Percentiles rank a stretch among this genome's conserved stretches.
Conservation (phyloP, 371 early-diverging fungal species). For the Blakeslea trispora region DNA sequence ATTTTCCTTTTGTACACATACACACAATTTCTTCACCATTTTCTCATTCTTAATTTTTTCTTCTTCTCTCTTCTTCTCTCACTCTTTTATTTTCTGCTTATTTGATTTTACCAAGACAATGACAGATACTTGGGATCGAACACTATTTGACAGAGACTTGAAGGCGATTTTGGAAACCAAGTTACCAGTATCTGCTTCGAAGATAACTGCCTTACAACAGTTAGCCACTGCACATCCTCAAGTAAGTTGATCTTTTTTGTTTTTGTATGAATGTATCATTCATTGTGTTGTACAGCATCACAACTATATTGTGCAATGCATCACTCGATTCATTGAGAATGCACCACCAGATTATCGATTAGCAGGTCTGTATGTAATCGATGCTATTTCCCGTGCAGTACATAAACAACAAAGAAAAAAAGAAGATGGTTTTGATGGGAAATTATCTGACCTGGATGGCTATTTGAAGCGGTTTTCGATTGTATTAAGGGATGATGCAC, state of each 20-base stretch:
- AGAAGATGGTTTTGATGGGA: slow-evolving; percentile 27
- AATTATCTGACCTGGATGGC: slow-evolving; percentile 26
- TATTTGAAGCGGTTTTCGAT: slow-evolving; percentile 45
- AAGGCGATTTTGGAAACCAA: slow-evolving; percentile 54
- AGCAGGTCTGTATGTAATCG: slow-evolving; percentile 70
- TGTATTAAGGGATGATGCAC: slow-evolving; percentile 35
- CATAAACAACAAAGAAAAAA: slow-evolving; percentile 41
- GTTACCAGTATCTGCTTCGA: slow-evolving; percentile 65
- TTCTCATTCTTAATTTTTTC: no score
- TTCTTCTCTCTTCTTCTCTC: background rate
- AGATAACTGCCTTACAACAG: slow-evolving; percentile 55
- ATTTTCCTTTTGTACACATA: background rate
- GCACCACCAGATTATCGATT: slow-evolving; percentile 63
- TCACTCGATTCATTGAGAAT: slow-evolving; percentile 55
- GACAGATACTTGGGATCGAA: slow-evolving; percentile 50
- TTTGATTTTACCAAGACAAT: slow-evolving; percentile 18
- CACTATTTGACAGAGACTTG: slow-evolving; percentile 62
- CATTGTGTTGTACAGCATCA: no score
- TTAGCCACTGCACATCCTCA: slow-evolving; percentile 58
- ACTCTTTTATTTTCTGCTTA: background rate
- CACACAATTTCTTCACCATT: background rate
- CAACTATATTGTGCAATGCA: slow-evolving; percentile 58
- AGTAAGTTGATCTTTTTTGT: no score
- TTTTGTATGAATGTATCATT: no score
- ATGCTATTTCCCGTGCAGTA: slow-evolving; percentile 61